These are phyloP conservation scores for Angophora floribunda DNA, from an alignment of 345 rosid genomes.

Conservation along the genomic window DNA sequence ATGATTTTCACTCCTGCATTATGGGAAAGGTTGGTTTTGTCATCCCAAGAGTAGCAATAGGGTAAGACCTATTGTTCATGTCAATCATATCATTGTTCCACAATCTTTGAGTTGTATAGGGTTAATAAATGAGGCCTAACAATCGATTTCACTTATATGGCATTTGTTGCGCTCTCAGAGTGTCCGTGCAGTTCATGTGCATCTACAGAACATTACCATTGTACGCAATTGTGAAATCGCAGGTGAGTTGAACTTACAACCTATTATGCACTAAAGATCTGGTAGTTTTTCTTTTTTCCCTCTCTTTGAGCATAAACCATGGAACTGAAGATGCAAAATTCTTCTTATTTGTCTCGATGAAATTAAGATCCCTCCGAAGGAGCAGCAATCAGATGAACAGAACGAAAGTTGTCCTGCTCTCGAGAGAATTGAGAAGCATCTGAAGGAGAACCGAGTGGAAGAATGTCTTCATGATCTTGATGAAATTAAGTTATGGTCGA, in stretches of 20 bases:
- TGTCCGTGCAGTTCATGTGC: too few species aligned
- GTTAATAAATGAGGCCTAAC: not conserved
- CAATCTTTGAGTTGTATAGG: not conserved
- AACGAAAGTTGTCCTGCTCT: not conserved
- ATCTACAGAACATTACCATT: too few species aligned
- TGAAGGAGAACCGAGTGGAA: not conserved
- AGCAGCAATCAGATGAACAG: not conserved
- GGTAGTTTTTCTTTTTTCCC: too few species aligned
- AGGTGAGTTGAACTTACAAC: too few species aligned
- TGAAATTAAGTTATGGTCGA: slow-evolving; percentile 58
- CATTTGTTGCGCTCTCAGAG: too few species aligned
- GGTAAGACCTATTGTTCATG: slow-evolving; percentile 21
- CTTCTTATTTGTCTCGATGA: too few species aligned
- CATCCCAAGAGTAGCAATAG: slow-evolving; percentile 50
- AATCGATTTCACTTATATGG: not conserved
- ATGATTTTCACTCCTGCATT: slow-evolving; percentile 64
- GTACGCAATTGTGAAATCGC: too few species aligned
- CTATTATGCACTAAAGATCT: too few species aligned
- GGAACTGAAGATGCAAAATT: too few species aligned
- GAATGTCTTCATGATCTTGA: not conserved
- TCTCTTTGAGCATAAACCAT: too few species aligned
- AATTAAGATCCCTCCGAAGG: not conserved
- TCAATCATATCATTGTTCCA: not conserved
- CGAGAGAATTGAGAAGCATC: too few species aligned
- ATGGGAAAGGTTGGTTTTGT: slow-evolving; percentile 51